Evolutionary conservation across 2,329 filamentous ascomycete genomes (phyloP).

Genomic region (Cadophora malorum): DNA sequence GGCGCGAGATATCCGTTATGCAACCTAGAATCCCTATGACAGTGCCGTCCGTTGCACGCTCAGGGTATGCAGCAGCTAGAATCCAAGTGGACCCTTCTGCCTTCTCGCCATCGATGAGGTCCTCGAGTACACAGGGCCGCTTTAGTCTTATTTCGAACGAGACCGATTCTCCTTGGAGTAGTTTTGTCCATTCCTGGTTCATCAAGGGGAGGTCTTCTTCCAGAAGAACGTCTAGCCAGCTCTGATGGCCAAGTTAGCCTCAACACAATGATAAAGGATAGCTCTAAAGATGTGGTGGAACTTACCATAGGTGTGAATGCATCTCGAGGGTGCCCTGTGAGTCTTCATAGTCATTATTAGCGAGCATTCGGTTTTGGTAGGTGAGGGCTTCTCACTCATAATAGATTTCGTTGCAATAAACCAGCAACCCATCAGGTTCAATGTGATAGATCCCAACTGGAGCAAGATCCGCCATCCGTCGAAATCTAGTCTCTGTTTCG

Average conservation of each 20-base stretch:
- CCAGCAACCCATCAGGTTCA: constrained; percentile 67
- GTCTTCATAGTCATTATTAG: constrained; percentile 42
- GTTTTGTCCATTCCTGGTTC: constrained; percentile 35
- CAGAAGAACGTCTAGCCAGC: constrained; percentile 32
- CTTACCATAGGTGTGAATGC: constrained; percentile 48
- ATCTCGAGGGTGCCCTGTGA: constrained; percentile 51
- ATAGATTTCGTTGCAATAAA: constrained; percentile 75
- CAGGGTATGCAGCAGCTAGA: constrained; percentile 37
- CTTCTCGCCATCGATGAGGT: constrained; percentile 59
- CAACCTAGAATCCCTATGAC: constrained; percentile 34
- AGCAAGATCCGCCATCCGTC: constrained; percentile 74
- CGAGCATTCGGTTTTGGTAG: neutral
- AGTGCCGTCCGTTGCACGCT: constrained; percentile 30
- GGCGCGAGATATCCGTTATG: constrained; percentile 37
- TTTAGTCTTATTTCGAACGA: constrained; percentile 37
- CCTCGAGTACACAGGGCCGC: constrained; percentile 54
- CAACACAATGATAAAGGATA: neutral
- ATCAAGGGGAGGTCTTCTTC: constrained; percentile 34
- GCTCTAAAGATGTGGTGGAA: neutral
- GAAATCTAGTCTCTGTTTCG: constrained; percentile 69
- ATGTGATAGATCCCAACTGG: constrained; percentile 78
- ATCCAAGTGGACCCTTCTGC: constrained; percentile 45
- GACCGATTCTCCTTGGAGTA: constrained; percentile 33
- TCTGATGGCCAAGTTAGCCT: constrained; percentile 18
- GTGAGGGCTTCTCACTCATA: constrained; percentile 43